Base-by-base conservation (phyloP, 2,329 filamentous ascomycete species). In the Teratosphaeria pseudoeucalypti region DNA sequence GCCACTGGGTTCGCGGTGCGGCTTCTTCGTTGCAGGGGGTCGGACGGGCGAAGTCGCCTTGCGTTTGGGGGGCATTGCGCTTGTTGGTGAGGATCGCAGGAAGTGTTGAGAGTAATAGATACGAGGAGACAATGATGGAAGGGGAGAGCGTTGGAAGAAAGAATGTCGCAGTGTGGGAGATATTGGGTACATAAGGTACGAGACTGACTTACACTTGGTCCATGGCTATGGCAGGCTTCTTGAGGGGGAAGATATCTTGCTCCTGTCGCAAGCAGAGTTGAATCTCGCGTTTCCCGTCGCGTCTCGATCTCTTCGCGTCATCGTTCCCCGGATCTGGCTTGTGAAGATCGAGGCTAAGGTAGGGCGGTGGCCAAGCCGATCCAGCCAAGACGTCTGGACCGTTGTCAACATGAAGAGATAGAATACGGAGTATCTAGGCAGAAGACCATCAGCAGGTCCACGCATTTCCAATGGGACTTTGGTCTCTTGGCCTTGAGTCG, bases 31-130 rank as follows among this genome's bases (percentile, higher is more conserved):
- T 10, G 66, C 60, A 4, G 63, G 57, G 2, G 69, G 64, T 6
- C 66, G 68, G 14, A 70, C 62, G 5, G 69, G 70, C 10, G 69
- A 70, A 1, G 68, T 69, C 3, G 70, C 70, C 60, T 64, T 68
- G 37, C 70, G 67, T 52, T 72, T 72, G 7, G 61, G 52, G 19
- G 67, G 47, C 67, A 70, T 69, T 19, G 23, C 23, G 11, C 16
- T 23, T 16, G 53, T 32, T n/a, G 53, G n/a, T 32, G 53, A 54
- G 53, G 11, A 26, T 32, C 16, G 12, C 19, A 32, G 9, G 27
- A 54, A 9, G 53, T 23, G 34, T 34, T 19, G 19, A 6, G 16
- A 23, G n/a, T 54, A 23, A 23, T 2, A 23, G 23, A 23, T 23
- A 32, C n/a, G 27, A 10, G 9, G 53, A 32, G 34, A 34, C 14